Evolutionary conservation across 164 flowering plant species (phyloP).

Genomic region (Santalum album): DNA sequence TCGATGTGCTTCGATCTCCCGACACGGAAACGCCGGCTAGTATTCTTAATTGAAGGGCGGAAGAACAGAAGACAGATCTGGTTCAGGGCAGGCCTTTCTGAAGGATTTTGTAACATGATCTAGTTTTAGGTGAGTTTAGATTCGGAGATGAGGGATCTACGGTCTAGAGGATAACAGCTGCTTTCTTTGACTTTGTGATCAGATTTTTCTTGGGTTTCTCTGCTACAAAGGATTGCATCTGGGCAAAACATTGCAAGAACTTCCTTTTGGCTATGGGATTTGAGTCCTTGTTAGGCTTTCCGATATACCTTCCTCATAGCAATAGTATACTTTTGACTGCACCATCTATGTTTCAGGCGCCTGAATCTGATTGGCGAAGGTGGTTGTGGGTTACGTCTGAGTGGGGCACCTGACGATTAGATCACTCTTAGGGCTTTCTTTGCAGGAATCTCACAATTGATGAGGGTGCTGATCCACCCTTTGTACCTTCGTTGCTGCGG

Average conservation of each 20-base stretch:
- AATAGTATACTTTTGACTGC: background rate
- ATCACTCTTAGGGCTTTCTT: background rate
- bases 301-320: background rate
- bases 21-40: no score
- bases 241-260: background rate
- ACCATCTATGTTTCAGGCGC: background rate
- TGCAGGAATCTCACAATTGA: background rate
- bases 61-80: background rate
- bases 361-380: background rate
- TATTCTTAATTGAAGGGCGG: no score
- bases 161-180: background rate
- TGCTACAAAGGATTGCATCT: background rate
- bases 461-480: constrained; percentile 3
- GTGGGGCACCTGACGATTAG: background rate
- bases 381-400: background rate
- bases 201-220: background rate
- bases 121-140: background rate
- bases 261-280: no score
- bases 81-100: background rate
- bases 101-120: background rate
- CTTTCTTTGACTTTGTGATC: background rate
- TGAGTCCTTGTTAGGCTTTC: no score
- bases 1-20: background rate
- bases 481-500: background rate
- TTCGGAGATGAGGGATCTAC: background rate